phyloP scores from a whole-genome alignment of 2,329 filamentous ascomycete species.

The Diplocarpon rosae region DNA sequence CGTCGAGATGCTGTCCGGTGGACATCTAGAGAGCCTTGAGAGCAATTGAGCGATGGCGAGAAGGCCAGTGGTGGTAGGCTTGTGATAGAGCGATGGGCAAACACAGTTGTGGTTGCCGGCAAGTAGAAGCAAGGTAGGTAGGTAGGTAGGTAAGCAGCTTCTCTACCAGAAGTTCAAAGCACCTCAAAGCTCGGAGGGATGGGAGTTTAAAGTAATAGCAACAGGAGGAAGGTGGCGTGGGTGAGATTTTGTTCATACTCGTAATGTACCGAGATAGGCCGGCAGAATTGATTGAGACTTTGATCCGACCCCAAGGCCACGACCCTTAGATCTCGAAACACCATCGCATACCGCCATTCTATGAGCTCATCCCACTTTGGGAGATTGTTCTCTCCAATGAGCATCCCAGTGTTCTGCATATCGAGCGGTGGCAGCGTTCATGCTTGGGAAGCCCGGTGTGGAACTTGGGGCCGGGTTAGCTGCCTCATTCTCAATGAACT shows the following conservation, averaged over 20 bases:
- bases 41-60: not conserved
- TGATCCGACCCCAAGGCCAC: slow-evolving; percentile 6
- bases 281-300: slow-evolving; percentile 4
- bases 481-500: slow-evolving; percentile 1
- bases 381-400: slow-evolving; percentile 18
- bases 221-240: not conserved
- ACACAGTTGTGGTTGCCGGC: not conserved
- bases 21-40: slow-evolving; percentile 15
- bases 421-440: slow-evolving; percentile 11
- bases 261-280: slow-evolving; percentile 8
- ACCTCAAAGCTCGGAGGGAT: slow-evolving; percentile 5
- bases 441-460: too few species aligned
- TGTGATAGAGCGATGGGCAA: too few species aligned
- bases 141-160: slow-evolving; percentile 2
- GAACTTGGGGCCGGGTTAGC: slow-evolving; percentile 1
- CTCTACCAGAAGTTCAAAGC: slow-evolving; percentile 5
- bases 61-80: too few species aligned
- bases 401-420: not conserved
- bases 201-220: slow-evolving; percentile 6
- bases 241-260: not conserved
- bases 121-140: not conserved
- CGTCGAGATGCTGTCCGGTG: slow-evolving; percentile 16
- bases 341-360: slow-evolving; percentile 14
- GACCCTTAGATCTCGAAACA: slow-evolving; percentile 5
- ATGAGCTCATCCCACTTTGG: slow-evolving; percentile 8